These are phyloP conservation scores for Mytilinidion resinicola DNA, from an alignment of 495 filamentous ascomycete genomes.

Conservation along the genomic window DNA sequence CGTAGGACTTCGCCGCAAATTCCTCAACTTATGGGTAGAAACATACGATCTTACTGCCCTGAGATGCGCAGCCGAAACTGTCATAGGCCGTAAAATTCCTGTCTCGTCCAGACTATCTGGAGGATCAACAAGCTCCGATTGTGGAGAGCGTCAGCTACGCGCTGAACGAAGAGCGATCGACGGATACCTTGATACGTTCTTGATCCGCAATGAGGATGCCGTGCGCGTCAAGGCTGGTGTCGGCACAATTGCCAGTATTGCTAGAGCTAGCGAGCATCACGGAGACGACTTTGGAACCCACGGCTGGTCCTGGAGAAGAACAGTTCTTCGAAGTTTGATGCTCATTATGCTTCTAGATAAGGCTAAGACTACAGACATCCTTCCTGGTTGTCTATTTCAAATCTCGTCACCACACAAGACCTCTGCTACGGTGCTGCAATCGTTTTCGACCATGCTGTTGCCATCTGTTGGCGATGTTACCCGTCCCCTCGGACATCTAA, in stretches of 20 bases:
- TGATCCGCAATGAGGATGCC: conserved; percentile 55
- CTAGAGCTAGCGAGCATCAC: conserved; percentile 17
- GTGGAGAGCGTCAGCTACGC: conserved; percentile 21
- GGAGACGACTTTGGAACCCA: conserved; percentile 38
- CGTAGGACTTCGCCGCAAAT: conserved; percentile 51
- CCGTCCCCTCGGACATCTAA: conserved; percentile 50
- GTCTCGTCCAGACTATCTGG: conserved; percentile 20
- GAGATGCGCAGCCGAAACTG: conserved; percentile 51
- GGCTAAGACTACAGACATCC: conserved; percentile 37
- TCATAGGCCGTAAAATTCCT: conserved; percentile 52
- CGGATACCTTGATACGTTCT: conserved; percentile 50
- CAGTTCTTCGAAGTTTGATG: conserved; percentile 55
- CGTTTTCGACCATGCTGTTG: conserved; percentile 47
- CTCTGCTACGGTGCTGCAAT: conserved; percentile 49
- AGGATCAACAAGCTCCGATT: conserved; percentile 22
- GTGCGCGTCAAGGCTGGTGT: conserved; percentile 27
- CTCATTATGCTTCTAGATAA: conserved; percentile 55
- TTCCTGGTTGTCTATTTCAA: conserved; percentile 43
- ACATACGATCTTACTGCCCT: conserved; percentile 50
- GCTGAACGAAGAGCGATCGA: conserved; percentile 43
- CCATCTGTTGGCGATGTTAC: conserved; percentile 56
- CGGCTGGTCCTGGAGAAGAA: conserved; percentile 49
- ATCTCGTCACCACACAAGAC: conserved; percentile 49
- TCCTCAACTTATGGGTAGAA: conserved; percentile 52
- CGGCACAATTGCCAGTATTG: conserved; percentile 24